phyloP scores from a whole-genome alignment of 768 basidiomycete species.

The Collybia mongolica region DNA sequence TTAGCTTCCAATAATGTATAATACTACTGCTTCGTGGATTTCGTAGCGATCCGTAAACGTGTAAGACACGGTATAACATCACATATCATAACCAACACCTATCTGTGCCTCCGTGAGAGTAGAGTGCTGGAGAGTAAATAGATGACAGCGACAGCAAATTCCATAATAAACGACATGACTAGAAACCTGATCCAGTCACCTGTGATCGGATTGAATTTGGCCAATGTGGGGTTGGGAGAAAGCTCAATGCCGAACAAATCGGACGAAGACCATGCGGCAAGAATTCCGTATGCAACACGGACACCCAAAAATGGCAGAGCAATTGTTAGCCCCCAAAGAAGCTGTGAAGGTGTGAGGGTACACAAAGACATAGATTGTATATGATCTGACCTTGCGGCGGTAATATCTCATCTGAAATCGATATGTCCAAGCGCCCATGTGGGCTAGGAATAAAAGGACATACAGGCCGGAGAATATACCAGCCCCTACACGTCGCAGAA shows the following conservation, averaged over 20 bases:
- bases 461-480: slow-evolving; percentile 41
- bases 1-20: no score
- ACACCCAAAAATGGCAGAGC: slow-evolving; percentile 63
- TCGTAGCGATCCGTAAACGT: not conserved
- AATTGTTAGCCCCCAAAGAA: slow-evolving; percentile 51
- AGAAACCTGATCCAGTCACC: slow-evolving; percentile 62
- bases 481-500: slow-evolving; percentile 41
- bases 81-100: not conserved
- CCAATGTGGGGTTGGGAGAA: slow-evolving; percentile 41
- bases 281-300: slow-evolving; percentile 54
- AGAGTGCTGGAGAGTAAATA: slow-evolving; percentile 47
- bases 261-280: slow-evolving; percentile 57
- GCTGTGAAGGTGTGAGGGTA: slow-evolving; percentile 29
- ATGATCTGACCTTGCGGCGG: slow-evolving; percentile 39
- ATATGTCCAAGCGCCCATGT: slow-evolving; percentile 43
- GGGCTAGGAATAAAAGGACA: slow-evolving; percentile 35
- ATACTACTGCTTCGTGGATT: not conserved
- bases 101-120: slow-evolving; percentile 30
- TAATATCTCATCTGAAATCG: slow-evolving; percentile 45
- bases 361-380: not conserved
- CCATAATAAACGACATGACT: slow-evolving; percentile 59
- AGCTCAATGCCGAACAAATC: slow-evolving; percentile 36
- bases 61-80: not conserved
- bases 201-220: slow-evolving; percentile 54
- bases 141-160: slow-evolving; percentile 48